Evolutionary conservation across 805 yeast genomes (phyloP), one percentile per base, ranked within the genome.

Genomic region (Schwanniomyces yamadae): DNA sequence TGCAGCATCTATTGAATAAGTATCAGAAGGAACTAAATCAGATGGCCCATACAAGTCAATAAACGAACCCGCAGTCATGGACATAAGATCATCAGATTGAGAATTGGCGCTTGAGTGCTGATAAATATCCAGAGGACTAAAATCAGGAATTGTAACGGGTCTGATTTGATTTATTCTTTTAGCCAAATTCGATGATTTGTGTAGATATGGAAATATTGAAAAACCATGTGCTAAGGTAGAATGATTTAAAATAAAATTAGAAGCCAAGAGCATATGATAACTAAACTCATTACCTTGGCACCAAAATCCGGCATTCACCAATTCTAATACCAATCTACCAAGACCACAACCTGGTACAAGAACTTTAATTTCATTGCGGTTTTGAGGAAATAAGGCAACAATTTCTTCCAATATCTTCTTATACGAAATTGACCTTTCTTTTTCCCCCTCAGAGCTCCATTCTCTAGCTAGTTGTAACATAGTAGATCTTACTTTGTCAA

Each of bases 41-140:
- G 59, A 51, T 0, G 82, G 79, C 0, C 86, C 85, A 52, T 80
- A 82, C 12, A 82, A 58, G 42, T 82, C 89, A 4, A 71, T 69
- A 52, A 84, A 84, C 0, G 85, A 79, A 0, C 93, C 93, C 0
- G 88, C 79, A 1, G 79, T 72, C 73, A 84, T 82, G 0, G 85
- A 75, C 84, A 84, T 77, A 30, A 77, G 54, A 5, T 77, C 78
- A 10, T 53, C 64, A 23, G 69, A 69, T 0, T 70, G 69, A 0
- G 45, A 36, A 0, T 77, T 77, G 32, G 67, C 48, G 9, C 55
- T 42, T 19, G 61, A 58, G 7, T 71, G 35, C 6, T 47, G 42
- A 13, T 49, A 45, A 11, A 69, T 61, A 13, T 61, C 61, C 3
- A 60, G 46, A 1, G 81, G 75, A 30, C 66, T 63, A 23, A 63